Evolutionary conservation across 176 grass and related monocot genomes (phyloP), one percentile per base, ranked within the genome.

Genomic region (Paspalum notatum): DNA sequence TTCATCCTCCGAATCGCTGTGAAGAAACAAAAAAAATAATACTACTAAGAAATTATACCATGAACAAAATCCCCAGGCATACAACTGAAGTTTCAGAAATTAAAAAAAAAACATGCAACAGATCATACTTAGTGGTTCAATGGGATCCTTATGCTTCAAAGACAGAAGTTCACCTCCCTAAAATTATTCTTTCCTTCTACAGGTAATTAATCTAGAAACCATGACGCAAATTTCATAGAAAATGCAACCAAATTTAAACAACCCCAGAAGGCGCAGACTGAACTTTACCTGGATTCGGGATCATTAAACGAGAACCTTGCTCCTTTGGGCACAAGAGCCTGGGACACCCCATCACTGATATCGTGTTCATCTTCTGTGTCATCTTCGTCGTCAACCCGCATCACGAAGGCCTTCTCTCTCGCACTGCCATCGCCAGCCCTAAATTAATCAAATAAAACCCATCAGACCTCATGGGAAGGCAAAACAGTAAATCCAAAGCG

Each of bases 1-100:
- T 79, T 87, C 85, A 70, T 87, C 82, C 42, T 68, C 78, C 18
- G 86, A 90, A 66, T 90, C 84, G 83, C 92, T 92, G 74, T 50
- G 13, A 89, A 79, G 15, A 74, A 82, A 85, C 14, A 73, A 56
- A 20, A 37, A 37, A 2, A 32, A 32, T 58, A 27, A 63, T 32
- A 74, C 12, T 51, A 43, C 3, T 27, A 56, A 76, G 7, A 62
- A 25, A 71, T 49, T 16, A 85, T 14, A 7, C 2, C 12, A 63
- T 82, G 21, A 18, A 42, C 62, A 42, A 63, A 68, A 26, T 42
- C 58, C 37, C 7, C 27, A 71, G 12, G 55, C 21, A 79, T 17
- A 71, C 4, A 44, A 62, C 10, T 48, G 1, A 8, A 38, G 0
- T 27, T 27, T 17, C n/a, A 8, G 21, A 75, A 75, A 75, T n/a